phyloP scores from a whole-genome alignment of 768 basidiomycete species.

The Dioszegia hungarica region DNA sequence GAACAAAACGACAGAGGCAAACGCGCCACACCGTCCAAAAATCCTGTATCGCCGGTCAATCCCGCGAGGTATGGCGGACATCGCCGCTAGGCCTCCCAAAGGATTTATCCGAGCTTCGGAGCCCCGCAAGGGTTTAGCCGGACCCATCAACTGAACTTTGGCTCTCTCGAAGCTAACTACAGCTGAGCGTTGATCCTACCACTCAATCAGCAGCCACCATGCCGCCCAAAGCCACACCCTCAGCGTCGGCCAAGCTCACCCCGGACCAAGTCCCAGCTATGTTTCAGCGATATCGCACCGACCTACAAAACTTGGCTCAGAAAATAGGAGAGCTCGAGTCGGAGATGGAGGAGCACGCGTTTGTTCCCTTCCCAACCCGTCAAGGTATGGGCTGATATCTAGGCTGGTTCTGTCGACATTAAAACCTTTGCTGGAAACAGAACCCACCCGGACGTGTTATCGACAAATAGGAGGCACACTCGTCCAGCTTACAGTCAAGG shows the following conservation, averaged over 20 bases:
- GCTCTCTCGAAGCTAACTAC: too few species aligned
- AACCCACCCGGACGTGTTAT: constrained; percentile 92
- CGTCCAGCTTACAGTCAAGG: constrained; percentile 91
- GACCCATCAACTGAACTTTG: too few species aligned
- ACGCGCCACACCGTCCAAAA: not conserved
- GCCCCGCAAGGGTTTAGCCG: too few species aligned
- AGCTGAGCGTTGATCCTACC: not conserved
- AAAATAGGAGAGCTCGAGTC: constrained; percentile 96
- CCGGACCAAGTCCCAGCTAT: constrained; percentile 49
- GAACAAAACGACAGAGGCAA: too few species aligned
- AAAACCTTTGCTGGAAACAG: constrained; percentile 70
- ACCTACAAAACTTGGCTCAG: constrained; percentile 80
- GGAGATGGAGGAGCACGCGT: constrained; percentile 94
- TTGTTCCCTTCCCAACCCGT: constrained; percentile 41
- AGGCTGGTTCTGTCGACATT: constrained; percentile 87
- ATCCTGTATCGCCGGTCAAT: not conserved
- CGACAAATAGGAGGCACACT: constrained; percentile 91
- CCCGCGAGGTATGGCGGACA: not conserved
- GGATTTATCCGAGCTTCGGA: too few species aligned
- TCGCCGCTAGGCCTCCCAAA: too few species aligned
- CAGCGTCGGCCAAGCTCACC: constrained; percentile 14
- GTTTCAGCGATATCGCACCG: constrained; percentile 76
- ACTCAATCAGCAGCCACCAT: constrained; percentile 7
- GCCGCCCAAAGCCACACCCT: constrained; percentile 29
- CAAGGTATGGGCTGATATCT: not conserved